Evolutionary conservation across 768 basidiomycete genomes (phyloP), one percentile per base, ranked within the genome.

Genomic region (Terana coerulea): DNA sequence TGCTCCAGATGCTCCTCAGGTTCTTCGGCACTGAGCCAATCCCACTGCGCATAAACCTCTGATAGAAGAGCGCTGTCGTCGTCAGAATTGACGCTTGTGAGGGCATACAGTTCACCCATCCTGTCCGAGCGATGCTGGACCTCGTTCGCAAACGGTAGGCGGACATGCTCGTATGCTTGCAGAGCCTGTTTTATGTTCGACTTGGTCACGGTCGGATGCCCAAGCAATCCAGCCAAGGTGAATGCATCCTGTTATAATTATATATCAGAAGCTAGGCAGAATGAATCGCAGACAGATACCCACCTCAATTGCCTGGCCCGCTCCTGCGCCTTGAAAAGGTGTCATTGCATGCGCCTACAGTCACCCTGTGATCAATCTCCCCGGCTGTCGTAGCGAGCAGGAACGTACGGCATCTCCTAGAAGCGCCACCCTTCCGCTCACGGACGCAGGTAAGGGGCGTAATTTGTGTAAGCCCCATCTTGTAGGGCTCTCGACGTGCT

Each of bases 41-140:
- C 62, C 73, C 74, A 75, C 56, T 74, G 71, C 3, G 49, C 54
- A 24, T 67, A 66, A 17, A 80, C 74, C 8, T 69, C 72, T 1
- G 68, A 66, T 6, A 70, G 75, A 4, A 80, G 53, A 22, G 31
- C 58, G 15, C 58, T 57, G 54, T 74, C 71, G 24, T 73, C 61
- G 7, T 72, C 74, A 2, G 65, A 67, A 42, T 67, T 64, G 5
- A 59, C 51, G 28, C 69, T 69, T 39, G 71, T 68, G 67, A 56
- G 61, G 43, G 67, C 66, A 51, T 62, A 64, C 55, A 67, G 60
- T 29, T 41, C 37, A 1, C 67, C 65, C 2, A 60, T 59, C 3
- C 49, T 42, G 5, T 54, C 45, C 7, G 67, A 64, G 1, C 58
- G 58, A 8, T 46, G n/a, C 5, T 66, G 51, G 37, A 64, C 58